These are phyloP conservation scores for Crepidotus sp. DNA, from an alignment of 1,284 basidiomycete species.

Conservation along the genomic window DNA sequence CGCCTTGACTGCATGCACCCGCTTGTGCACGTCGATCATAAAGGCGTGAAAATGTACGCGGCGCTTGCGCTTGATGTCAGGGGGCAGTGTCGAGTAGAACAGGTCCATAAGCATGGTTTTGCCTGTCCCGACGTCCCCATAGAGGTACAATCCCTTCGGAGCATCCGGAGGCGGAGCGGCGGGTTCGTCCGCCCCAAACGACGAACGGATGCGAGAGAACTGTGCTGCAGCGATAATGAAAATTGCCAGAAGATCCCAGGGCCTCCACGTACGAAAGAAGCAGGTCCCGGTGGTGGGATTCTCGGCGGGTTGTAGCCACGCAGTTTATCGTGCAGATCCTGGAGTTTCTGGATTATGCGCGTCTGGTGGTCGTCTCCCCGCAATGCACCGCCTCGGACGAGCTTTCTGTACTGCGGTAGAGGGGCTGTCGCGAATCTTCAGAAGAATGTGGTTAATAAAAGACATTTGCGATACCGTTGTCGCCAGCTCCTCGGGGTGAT, in stretches of 20 bases:
- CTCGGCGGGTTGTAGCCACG: slow-evolving; percentile 63
- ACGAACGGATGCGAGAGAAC: slow-evolving; percentile 48
- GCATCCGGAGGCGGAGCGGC: slow-evolving; percentile 39
- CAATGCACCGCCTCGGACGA: slow-evolving; percentile 66
- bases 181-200: slow-evolving; percentile 28
- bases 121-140: slow-evolving; percentile 94
- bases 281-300: slow-evolving; percentile 36
- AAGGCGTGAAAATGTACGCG: slow-evolving; percentile 97
- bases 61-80: slow-evolving; percentile 66
- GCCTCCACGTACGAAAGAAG: slow-evolving; percentile 35
- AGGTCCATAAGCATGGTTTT: slow-evolving; percentile 99
- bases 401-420: slow-evolving; percentile 48
- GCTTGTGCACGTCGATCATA: slow-evolving; percentile 98
- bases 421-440: slow-evolving; percentile 10
- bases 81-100: slow-evolving; percentile 85
- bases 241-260: slow-evolving; percentile 4
- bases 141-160: slow-evolving; percentile 92
- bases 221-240: slow-evolving; percentile 23
- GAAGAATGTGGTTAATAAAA: not conserved
- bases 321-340: slow-evolving; percentile 73
- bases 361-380: slow-evolving; percentile 79
- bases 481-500: slow-evolving; percentile 2
- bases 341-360: slow-evolving; percentile 74
- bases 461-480: slow-evolving; percentile 7
- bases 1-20: slow-evolving; percentile 74